Evolutionary conservation across 148 eudicot genomes (phyloP).

Genomic region (Heliosperma pusillum): DNA sequence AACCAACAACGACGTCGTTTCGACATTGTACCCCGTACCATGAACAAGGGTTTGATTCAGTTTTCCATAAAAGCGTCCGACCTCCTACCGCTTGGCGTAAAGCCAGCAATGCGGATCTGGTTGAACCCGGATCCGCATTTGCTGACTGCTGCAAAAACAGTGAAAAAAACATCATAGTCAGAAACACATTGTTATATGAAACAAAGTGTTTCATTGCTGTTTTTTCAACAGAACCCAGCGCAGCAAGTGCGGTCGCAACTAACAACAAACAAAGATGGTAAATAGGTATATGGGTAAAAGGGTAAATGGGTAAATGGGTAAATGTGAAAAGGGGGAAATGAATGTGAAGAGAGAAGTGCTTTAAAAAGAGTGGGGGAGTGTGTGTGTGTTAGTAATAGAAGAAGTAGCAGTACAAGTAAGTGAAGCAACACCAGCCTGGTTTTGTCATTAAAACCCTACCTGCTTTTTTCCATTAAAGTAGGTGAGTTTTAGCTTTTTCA

Average conservation of each 20-base stretch:
- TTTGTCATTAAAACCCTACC: constrained; percentile 16
- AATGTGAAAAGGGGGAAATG: background rate
- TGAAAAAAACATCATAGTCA: no score
- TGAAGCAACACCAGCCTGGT: background rate
- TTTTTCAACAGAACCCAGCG: no score
- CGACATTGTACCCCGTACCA: constrained; percentile 60
- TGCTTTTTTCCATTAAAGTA: background rate
- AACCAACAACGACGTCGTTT: constrained; percentile 39
- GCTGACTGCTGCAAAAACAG: background rate
- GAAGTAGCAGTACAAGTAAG: constrained; percentile 1
- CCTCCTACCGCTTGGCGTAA: constrained; percentile 61
- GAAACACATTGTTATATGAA: no score
- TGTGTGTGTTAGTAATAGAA: background rate
- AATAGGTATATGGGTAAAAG: no score
- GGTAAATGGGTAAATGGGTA: no score
- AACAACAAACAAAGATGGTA: no score
- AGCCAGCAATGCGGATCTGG: constrained; percentile 44
- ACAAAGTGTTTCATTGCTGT: no score
- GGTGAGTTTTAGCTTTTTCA: no score
- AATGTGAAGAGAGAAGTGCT: background rate
- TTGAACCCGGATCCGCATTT: constrained; percentile 36
- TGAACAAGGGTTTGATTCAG: constrained; percentile 35
- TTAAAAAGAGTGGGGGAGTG: constrained; percentile 2
- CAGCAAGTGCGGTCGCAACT: no score
- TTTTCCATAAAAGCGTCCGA: constrained; percentile 59